Percentiles rank a stretch among this genome's conserved stretches.
Evolutionary conservation across 257 asterid species (phyloP).

Genomic region (Primulina huaijiensis): DNA sequence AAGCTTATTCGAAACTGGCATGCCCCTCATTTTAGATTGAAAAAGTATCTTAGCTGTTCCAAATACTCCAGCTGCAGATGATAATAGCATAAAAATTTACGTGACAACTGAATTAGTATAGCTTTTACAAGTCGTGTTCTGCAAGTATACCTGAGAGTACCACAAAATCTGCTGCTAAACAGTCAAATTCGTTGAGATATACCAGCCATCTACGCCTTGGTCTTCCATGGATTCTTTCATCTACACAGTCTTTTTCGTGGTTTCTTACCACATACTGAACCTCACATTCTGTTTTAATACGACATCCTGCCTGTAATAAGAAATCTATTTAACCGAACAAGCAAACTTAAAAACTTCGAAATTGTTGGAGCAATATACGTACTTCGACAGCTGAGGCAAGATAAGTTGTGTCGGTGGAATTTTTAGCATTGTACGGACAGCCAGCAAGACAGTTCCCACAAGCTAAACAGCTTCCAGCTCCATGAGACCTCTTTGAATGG

Average conservation of each 20-base stretch:
- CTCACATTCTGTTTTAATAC: constrained; percentile 47
- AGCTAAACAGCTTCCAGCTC: constrained; percentile 40
- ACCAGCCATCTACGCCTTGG: constrained; percentile 42
- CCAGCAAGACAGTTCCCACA: constrained; percentile 66
- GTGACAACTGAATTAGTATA: neutral
- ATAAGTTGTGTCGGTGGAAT: constrained; percentile 49
- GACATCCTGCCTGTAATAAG: constrained; percentile 47
- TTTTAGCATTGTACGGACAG: constrained; percentile 55
- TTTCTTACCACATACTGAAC: constrained; percentile 45
- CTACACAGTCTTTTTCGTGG: constrained; percentile 11
- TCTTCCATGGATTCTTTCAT: constrained; percentile 15
- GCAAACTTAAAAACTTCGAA: neutral
- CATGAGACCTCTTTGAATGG: constrained; percentile 21
- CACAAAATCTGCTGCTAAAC: constrained; percentile 40
- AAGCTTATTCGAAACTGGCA: constrained; percentile 39
- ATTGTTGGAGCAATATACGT: neutral
- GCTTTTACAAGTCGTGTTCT: neutral
- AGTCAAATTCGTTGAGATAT: constrained; percentile 43
- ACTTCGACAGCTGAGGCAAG: constrained; percentile 49
- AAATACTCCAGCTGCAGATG: constrained; percentile 54
- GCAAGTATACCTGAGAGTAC: constrained; percentile 46
- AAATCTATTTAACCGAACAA: neutral
- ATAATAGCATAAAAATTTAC: neutral
- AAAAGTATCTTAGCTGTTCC: constrained; percentile 55
- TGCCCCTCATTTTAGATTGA: constrained; percentile 49